Conservation (phyloP, 345 rosid species). For the Reutealis trisperma region DNA sequence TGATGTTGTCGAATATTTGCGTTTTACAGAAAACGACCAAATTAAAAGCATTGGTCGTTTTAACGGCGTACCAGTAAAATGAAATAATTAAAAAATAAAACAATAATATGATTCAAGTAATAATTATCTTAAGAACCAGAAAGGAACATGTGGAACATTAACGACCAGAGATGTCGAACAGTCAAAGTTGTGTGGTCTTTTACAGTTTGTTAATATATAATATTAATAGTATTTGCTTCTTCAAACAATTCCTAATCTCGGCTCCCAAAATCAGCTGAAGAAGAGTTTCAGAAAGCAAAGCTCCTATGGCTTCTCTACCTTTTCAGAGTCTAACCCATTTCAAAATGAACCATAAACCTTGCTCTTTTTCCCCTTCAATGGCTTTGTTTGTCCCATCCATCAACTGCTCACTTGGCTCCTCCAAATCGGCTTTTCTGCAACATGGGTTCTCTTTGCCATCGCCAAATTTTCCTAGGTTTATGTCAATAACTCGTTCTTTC, state of each 20-base stretch:
- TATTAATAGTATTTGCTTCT: not conserved
- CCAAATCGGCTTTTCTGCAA: constrained; percentile 50
- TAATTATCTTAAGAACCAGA: no score
- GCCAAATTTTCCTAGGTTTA: constrained; percentile 33
- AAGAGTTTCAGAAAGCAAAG: not conserved
- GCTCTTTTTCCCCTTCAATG: constrained; percentile 33
- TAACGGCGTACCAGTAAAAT: no score
- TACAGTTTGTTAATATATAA: not conserved
- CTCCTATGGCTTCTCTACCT: constrained; percentile 44
- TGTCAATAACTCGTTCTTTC: constrained; percentile 40
- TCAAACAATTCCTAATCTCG: not conserved
- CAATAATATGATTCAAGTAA: no score
- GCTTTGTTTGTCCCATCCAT: constrained; percentile 38
- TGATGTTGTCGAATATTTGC: no score
- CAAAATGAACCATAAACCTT: constrained; percentile 20
- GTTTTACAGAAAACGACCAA: no score
- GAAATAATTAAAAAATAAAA: no score
- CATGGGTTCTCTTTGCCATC: constrained; percentile 48
- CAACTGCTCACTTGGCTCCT: constrained; percentile 47
- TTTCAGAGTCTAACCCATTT: constrained; percentile 28
- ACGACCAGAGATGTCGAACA: no score
- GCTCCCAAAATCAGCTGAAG: not conserved
- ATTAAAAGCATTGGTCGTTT: no score
- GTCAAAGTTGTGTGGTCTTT: not conserved
- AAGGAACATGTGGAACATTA: no score